These are phyloP conservation scores for Zymoseptoria pseudotritici DNA, from an alignment of 2,329 filamentous ascomycete species.

Conservation along the genomic window DNA sequence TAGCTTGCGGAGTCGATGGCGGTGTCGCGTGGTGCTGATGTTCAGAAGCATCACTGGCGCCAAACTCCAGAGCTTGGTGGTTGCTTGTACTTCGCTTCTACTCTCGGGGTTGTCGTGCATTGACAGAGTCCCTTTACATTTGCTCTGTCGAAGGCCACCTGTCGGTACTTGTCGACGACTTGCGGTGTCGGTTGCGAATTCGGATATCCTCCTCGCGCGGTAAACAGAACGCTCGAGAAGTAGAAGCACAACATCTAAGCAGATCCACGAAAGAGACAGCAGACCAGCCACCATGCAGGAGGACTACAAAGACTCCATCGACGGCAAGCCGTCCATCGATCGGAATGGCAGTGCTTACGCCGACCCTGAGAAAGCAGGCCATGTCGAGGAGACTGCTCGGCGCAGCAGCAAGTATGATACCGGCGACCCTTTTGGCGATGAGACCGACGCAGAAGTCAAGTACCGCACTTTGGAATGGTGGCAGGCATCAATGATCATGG, in stretches of 20 bases:
- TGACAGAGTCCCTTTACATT: too few relatives aligned
- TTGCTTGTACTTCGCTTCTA: neutral
- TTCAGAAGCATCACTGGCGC: neutral
- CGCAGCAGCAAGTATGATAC: constrained; percentile 8
- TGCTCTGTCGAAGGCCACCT: too few relatives aligned
- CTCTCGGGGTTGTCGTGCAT: too few relatives aligned
- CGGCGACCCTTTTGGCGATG: constrained; percentile 13
- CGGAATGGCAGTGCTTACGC: neutral
- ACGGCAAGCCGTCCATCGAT: neutral
- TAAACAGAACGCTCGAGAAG: neutral
- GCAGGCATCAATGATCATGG: too few relatives aligned
- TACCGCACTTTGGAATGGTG: constrained; percentile 47
- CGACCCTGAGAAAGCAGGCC: neutral
- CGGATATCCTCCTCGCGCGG: neutral
- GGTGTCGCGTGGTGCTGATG: neutral
- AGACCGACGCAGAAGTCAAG: constrained; percentile 34
- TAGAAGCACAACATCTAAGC: neutral
- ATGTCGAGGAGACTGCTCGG: neutral
- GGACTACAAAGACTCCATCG: neutral
- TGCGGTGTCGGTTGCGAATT: neutral
- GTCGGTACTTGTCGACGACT: too few relatives aligned
- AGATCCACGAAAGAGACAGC: neutral
- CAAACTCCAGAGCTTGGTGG: neutral
- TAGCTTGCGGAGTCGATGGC: neutral
- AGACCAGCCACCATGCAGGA: neutral